phyloP scores from a whole-genome alignment of 768 basidiomycete genomes.

The Amanita rubescens region DNA sequence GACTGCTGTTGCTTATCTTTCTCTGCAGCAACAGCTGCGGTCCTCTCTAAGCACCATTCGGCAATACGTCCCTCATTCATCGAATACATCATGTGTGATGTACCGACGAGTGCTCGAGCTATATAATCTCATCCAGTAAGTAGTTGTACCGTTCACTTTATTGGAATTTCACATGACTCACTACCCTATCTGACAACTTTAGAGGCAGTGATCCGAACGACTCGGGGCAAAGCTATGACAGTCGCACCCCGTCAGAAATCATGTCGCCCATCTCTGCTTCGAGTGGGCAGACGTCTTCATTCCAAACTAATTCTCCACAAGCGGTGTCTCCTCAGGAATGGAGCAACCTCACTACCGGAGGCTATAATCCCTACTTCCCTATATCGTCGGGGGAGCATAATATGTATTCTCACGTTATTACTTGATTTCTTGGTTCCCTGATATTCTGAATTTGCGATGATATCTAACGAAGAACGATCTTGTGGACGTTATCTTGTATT shows the following conservation, averaged over 20 bases:
- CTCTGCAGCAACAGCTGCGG: slow-evolving; percentile 58
- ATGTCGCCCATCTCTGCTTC: slow-evolving; percentile 46
- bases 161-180: slow-evolving; percentile 4
- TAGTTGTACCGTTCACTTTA: slow-evolving; percentile 13
- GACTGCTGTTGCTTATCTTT: slow-evolving; percentile 49
- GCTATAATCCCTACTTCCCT: slow-evolving; percentile 68
- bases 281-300: slow-evolving; percentile 35
- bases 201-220: slow-evolving; percentile 48
- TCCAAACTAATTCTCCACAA: slow-evolving; percentile 34
- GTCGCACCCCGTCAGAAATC: slow-evolving; percentile 53
- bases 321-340: slow-evolving; percentile 56
- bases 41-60: slow-evolving; percentile 47
- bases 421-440: slow-evolving; percentile 19
- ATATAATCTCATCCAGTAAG: slow-evolving; percentile 59
- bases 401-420: slow-evolving; percentile 53
- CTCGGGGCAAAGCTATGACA: slow-evolving; percentile 44
- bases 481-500: slow-evolving; percentile 8
- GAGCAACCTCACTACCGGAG: slow-evolving; percentile 45
- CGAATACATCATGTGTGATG: slow-evolving; percentile 45
- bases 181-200: slow-evolving; percentile 6
- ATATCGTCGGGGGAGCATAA: slow-evolving; percentile 44
- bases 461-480: background rate
- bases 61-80: slow-evolving; percentile 53
- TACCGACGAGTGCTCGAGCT: slow-evolving; percentile 57
- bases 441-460: slow-evolving; percentile 8